phyloP scores from a whole-genome alignment of 1,139 yeast genomes.

The Taiozyma sp. region DNA sequence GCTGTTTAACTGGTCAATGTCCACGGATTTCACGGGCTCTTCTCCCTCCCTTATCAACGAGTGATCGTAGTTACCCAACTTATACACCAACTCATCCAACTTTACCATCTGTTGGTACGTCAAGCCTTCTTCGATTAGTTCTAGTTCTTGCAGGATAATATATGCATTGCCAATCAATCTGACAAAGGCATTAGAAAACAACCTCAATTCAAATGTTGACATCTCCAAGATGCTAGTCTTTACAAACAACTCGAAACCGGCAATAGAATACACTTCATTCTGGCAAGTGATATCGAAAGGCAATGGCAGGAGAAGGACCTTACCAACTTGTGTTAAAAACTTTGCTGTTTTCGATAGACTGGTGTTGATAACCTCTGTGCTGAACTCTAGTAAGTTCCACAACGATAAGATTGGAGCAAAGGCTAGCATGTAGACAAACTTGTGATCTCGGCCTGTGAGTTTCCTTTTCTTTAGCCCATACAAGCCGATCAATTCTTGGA shows the following conservation, averaged over 20 bases:
- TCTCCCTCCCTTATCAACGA: neutral
- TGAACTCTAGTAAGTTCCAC: constrained; percentile 11
- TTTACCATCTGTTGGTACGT: constrained; percentile 11
- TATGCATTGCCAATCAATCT: constrained; percentile 12
- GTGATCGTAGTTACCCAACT: constrained; percentile 17
- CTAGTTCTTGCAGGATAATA: constrained; percentile 1
- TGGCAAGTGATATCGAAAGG: constrained; percentile 12
- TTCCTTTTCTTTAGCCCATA: constrained; percentile 16
- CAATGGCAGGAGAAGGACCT: constrained; percentile 11
- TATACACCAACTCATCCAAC: constrained; percentile 20
- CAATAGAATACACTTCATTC: constrained; percentile 6
- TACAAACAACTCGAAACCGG: constrained; percentile 7
- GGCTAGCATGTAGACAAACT: constrained; percentile 13
- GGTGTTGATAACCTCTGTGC: constrained; percentile 15
- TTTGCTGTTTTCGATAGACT: constrained; percentile 15
- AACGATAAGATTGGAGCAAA: constrained; percentile 21
- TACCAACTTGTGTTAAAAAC: constrained; percentile 13
- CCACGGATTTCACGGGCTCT: neutral
- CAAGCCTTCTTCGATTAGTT: constrained; percentile 5
- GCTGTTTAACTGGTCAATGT: neutral
- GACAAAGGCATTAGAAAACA: constrained; percentile 11
- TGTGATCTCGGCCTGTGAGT: neutral
- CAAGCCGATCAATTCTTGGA: constrained; percentile 21
- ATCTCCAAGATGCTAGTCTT: constrained; percentile 11
- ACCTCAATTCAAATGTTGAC: constrained; percentile 9